Evolutionary conservation across 495 filamentous ascomycete genomes (phyloP).

Genomic region (Aspergillus bridgeri): DNA sequence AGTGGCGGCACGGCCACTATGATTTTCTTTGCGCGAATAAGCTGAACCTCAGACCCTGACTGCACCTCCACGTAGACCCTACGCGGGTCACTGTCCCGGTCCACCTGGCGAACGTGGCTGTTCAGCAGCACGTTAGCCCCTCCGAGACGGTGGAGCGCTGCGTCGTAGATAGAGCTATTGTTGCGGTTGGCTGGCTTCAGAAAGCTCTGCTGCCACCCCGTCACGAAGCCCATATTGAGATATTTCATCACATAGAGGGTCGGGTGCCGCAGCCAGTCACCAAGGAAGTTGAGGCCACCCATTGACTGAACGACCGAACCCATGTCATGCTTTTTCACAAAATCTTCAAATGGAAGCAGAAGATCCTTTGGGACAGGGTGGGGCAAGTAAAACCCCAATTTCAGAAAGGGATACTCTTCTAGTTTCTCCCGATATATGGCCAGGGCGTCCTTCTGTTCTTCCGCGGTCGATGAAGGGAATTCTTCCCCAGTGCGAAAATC

Average conservation of each 20-base stretch:
- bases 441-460: neutral
- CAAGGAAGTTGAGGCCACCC: neutral
- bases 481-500: slow-evolving; percentile 6
- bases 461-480: neutral
- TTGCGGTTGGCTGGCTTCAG: slow-evolving; percentile 22
- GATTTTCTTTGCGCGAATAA: slow-evolving; percentile 39
- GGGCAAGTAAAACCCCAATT: slow-evolving; percentile 38
- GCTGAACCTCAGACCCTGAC: slow-evolving; percentile 21
- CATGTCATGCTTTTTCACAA: slow-evolving; percentile 36
- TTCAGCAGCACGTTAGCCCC: slow-evolving; percentile 25
- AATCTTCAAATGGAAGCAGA: slow-evolving; percentile 41
- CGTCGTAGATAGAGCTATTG: slow-evolving; percentile 36
- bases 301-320: slow-evolving; percentile 15
- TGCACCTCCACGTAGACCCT: slow-evolving; percentile 18
- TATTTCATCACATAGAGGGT: slow-evolving; percentile 18
- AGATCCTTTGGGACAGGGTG: slow-evolving; percentile 45
- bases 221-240: slow-evolving; percentile 6
- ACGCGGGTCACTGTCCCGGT: slow-evolving; percentile 7
- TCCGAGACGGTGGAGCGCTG: slow-evolving; percentile 25
- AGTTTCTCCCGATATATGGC: slow-evolving; percentile 24
- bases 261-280: neutral
- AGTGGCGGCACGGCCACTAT: slow-evolving; percentile 32
- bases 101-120: slow-evolving; percentile 20
- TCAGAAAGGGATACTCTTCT: slow-evolving; percentile 38
- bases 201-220: neutral